Base-by-base conservation (phyloP, 2,329 filamentous ascomycete genomes). In the Hypoxylon sp. region DNA sequence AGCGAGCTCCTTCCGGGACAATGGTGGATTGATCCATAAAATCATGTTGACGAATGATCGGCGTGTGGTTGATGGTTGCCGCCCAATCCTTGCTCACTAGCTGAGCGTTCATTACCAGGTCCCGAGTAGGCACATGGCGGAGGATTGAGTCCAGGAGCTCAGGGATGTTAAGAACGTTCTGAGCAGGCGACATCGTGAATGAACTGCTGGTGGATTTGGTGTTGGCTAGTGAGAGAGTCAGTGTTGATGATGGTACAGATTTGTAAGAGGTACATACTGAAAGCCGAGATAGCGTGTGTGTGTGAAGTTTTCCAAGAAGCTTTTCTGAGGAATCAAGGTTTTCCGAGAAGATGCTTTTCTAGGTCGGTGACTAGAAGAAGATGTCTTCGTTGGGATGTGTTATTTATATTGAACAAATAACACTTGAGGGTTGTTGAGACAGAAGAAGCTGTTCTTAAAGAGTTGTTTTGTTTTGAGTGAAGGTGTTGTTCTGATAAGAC, bases 121-220 rank as follows among this genome's bases (percentile, higher is more conserved):
- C 21, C 7, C 21, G 34, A 19, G 9, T 6, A 9, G 51, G 36
- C 1, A 55, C 34, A 2, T 55, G 21, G 4, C 36, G 34, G 2
- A 55, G 36, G 13, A 55, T 30, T 3, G 38, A n/a, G 14, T 55
- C 34, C 6, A 55, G 9, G 3, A 55, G 51, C 51, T 55, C 51
- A 14, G 51, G 36, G 3, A 25, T 11, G 3, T 23, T 5, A 5
- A 55, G n/a, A n/a, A n/a, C 2, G 38, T n/a, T 5, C 19, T 5
- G 3, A 2, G 34, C 3, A 14, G 51, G n/a, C 2, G 51, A 23
- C 51, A 55, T 55, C 1, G 23, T 14, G 21, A 41, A 2, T 2
- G 38, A 19, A 11, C 6, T 19, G 38, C 21, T 9, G 11, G n/a
- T 21, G n/a, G 17, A 21, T 9, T 2, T 19, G 38, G 17, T 19